Conservation (phyloP, 192 early-diverging fungal species). For the Helicostylum pulchrum region DNA sequence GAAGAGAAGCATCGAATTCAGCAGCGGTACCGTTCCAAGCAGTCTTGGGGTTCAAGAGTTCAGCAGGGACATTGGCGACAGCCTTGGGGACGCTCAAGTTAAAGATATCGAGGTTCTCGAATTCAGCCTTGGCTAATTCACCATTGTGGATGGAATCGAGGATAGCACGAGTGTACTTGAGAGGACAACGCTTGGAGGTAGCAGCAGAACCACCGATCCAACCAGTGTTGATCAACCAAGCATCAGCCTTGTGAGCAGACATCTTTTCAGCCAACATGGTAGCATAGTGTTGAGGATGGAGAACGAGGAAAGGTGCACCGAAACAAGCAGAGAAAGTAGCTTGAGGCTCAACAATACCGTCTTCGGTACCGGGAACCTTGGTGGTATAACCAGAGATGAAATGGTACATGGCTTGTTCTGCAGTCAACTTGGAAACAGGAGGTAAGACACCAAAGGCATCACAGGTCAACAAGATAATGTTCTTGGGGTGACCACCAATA, state of each 20-base stretch:
- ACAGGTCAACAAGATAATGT: slow-evolving; percentile 94
- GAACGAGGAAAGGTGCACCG: slow-evolving; percentile 94
- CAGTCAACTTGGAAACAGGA: slow-evolving; percentile 83
- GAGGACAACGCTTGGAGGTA: slow-evolving; percentile 69
- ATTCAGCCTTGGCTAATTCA: slow-evolving; percentile 82
- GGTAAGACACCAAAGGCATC: slow-evolving; percentile 95
- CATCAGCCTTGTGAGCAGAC: slow-evolving; percentile 74
- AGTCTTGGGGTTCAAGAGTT: slow-evolving; percentile 81
- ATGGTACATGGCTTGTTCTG: slow-evolving; percentile 91
- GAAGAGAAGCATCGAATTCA: slow-evolving; percentile 61
- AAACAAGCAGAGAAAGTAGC: slow-evolving; percentile 93
- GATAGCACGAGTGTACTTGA: slow-evolving; percentile 96
- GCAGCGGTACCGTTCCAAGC: slow-evolving; percentile 78
- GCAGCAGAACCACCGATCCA: slow-evolving; percentile 78
- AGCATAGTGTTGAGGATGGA: slow-evolving; percentile 93
- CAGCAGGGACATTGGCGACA: slow-evolving; percentile 69
- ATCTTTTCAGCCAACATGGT: slow-evolving; percentile 96
- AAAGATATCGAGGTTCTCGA: slow-evolving; percentile 83
- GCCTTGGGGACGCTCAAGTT: slow-evolving; percentile 82
- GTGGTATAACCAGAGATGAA: slow-evolving; percentile 97
- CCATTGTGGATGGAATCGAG: slow-evolving; percentile 95
- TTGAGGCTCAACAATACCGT: slow-evolving; percentile 83
- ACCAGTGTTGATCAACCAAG: slow-evolving; percentile 94
- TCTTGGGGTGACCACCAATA: slow-evolving; percentile 83
- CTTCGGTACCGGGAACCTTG: slow-evolving; percentile 96